Evolutionary conservation across 2,329 filamentous ascomycete species (phyloP).

Genomic region (Trichoderma lentiforme): DNA sequence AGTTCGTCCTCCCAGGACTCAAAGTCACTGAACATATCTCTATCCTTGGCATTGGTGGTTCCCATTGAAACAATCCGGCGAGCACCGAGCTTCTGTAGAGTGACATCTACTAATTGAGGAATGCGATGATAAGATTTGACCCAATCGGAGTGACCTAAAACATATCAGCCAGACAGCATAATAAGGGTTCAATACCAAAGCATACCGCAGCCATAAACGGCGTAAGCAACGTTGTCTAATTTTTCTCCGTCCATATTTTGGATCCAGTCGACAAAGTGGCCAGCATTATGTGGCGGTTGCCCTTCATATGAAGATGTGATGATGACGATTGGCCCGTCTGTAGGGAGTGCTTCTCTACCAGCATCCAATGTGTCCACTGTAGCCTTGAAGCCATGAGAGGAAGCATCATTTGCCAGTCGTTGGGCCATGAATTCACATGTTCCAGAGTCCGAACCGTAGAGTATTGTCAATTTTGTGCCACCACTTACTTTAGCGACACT

Average conservation of each 20-base stretch:
- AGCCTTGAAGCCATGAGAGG: not conserved
- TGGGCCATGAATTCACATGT: not conserved
- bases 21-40: not conserved
- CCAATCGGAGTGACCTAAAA: slow-evolving; percentile 6
- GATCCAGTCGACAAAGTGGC: slow-evolving; percentile 57
- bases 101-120: not conserved
- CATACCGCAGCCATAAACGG: not conserved
- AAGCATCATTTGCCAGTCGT: not conserved
- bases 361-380: slow-evolving; percentile 44
- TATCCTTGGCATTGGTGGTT: not conserved
- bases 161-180: not conserved
- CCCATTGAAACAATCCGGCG: not conserved
- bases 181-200: not conserved
- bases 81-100: slow-evolving; percentile 1
- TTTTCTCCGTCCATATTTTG: not conserved
- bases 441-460: not conserved
- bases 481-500: not conserved
- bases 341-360: slow-evolving; percentile 53
- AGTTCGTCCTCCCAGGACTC: not conserved
- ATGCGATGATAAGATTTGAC: not conserved
- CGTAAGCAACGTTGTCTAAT: not conserved
- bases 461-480: not conserved
- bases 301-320: slow-evolving; percentile 66
- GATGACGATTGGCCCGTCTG: slow-evolving; percentile 54
- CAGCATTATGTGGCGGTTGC: slow-evolving; percentile 63